Evolutionary conservation across 1,139 yeast genomes (phyloP).

Genomic region (Zygosaccharomyces sapae): DNA sequence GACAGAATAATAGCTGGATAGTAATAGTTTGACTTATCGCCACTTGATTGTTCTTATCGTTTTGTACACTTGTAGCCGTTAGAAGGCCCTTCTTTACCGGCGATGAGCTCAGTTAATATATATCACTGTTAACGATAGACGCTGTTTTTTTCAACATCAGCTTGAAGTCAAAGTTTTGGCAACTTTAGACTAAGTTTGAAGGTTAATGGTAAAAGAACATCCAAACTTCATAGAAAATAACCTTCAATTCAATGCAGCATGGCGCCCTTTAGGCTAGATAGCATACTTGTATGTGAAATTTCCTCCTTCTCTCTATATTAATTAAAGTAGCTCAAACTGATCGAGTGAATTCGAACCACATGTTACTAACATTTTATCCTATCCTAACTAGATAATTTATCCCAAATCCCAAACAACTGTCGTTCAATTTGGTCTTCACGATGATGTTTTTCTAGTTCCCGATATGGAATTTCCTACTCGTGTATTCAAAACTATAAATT

Average conservation of each 20-base stretch:
- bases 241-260: constrained; percentile 21
- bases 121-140: not conserved
- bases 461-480: constrained; percentile 67
- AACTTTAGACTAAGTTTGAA: not conserved
- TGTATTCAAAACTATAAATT: constrained; percentile 53
- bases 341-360: too few species aligned
- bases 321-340: too few species aligned
- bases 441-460: constrained; percentile 69
- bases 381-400: constrained; percentile 48
- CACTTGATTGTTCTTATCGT: not conserved
- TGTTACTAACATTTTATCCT: constrained; percentile 9
- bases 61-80: not conserved
- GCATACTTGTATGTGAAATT: constrained; percentile 20
- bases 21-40: not conserved
- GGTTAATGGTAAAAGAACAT: not conserved
- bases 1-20: not conserved
- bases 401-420: constrained; percentile 78
- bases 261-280: constrained; percentile 48
- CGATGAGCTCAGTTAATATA: not conserved
- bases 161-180: not conserved
- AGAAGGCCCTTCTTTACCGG: not conserved
- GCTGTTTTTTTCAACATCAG: not conserved
- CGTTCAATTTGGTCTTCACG: constrained; percentile 78
- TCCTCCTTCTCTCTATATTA: not conserved
- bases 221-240: not conserved